These are phyloP conservation scores for Rhodotorula kratochvilovae DNA, from an alignment of 768 basidiomycete species.

Conservation along the genomic window DNA sequence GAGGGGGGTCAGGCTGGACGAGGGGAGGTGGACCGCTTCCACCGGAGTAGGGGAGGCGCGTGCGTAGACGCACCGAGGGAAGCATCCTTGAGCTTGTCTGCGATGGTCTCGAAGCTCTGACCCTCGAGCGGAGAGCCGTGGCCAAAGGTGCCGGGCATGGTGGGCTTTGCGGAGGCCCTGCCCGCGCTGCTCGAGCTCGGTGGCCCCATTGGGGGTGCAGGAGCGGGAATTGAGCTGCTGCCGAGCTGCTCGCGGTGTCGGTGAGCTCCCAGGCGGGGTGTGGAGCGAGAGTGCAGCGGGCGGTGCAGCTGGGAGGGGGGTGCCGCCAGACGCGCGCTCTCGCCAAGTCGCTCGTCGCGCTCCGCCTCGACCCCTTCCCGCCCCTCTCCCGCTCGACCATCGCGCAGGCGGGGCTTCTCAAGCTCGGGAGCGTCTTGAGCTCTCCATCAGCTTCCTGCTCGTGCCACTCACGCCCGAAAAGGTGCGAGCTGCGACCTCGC, in stretches of 20 bases:
- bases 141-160: slow-evolving; percentile 21
- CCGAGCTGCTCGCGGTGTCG: not conserved
- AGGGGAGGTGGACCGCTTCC: not conserved
- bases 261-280: no score
- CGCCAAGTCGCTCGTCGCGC: no score
- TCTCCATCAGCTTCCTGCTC: no score
- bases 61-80: slow-evolving; percentile 2
- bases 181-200: slow-evolving; percentile 12
- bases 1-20: not conserved
- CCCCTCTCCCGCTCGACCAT: no score
- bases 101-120: slow-evolving; percentile 27
- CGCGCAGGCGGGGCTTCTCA: no score
- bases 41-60: not conserved
- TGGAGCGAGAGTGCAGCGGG: not conserved
- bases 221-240: not conserved
- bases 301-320: no score
- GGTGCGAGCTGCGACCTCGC: no score
- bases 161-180: slow-evolving; percentile 3
- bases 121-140: slow-evolving; percentile 24
- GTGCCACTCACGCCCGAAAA: no score
- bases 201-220: slow-evolving; percentile 7
- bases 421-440: no score
- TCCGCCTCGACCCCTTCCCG: no score
- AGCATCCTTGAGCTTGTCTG: slow-evolving; percentile 20
- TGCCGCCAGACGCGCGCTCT: no score